Evolutionary conservation across 2,329 filamentous ascomycete genomes (phyloP), one percentile per base, ranked within the genome.

Genomic region (Fusarium napiforme): DNA sequence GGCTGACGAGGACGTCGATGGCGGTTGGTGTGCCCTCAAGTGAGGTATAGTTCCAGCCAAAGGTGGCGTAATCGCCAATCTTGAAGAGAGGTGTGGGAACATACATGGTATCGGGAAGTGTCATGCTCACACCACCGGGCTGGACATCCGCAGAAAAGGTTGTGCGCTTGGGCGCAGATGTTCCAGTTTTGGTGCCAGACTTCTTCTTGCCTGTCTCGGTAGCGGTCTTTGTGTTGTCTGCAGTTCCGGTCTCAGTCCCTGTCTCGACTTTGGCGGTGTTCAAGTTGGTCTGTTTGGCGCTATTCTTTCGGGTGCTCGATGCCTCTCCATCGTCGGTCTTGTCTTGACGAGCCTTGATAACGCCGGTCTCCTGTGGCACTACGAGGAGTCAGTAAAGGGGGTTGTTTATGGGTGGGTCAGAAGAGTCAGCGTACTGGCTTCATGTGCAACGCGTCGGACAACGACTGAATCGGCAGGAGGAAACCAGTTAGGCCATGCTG

Each of bases 1-100:
- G 90, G 72, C 87, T 88, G 39, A 89, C 84, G 64, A 91, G 79
- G 19, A 92, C 83, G 72, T 92, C 89, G 64, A 92, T 78, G 45
- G 89, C 90, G 7, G 87, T 89, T 4, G 90, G 90, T 3, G 84
- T 87, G 32, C 83, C 88, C 62, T 85, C 83, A 36, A 92, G 80
- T 49, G 86, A 87, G 7, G 90, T 92, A 83, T 91, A 92, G 82
- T 92, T 92, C 89, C 90, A 92, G 52, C 82, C 85, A 81, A 88
- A 90, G 19, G 89, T 91, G 47, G 91, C 83, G 49, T 83, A 83
- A 77, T 91, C 86, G 69, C 88, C 87, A 69, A 92, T 89, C 77
- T 89, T 89, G 85, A 88, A 91, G 45, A 90, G 84, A 66, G 86
- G 83, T 15, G 84, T 83, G 32, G 84, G 83, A 16, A 82, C 81